These are phyloP conservation scores for Cyberlindnera maritima DNA, from an alignment of 805 yeast genomes.

Conservation along the genomic window DNA sequence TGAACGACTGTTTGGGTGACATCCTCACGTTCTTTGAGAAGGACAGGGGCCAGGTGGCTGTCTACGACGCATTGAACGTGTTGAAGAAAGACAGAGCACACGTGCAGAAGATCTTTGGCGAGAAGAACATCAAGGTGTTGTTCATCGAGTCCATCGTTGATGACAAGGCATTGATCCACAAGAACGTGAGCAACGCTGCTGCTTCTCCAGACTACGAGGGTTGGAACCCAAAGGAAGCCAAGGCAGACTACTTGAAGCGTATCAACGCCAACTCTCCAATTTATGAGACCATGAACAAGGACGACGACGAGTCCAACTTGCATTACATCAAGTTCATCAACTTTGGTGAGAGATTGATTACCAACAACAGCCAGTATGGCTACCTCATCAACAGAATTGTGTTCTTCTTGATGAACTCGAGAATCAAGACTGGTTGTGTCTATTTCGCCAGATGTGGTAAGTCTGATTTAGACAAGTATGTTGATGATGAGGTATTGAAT, in stretches of 20 bases:
- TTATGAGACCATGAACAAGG: conserved; percentile 68
- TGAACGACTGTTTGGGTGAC: conserved; percentile 64
- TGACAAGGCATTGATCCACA: conserved; percentile 61
- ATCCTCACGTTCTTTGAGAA: conserved; percentile 66
- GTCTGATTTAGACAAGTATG: conserved; percentile 47
- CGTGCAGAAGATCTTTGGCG: conserved; percentile 51
- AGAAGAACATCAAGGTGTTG: conserved; percentile 66
- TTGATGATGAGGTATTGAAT: conserved; percentile 80
- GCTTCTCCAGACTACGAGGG: conserved; percentile 83
- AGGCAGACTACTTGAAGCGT: conserved; percentile 71
- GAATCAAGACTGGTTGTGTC: conserved; percentile 85
- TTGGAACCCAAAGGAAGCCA: conserved; percentile 74
- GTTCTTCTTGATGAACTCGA: conserved; percentile 86
- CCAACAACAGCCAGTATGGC: conserved; percentile 81
- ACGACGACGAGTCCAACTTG: conserved; percentile 46
- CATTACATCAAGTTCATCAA: conserved; percentile 84
- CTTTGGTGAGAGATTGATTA: conserved; percentile 80
- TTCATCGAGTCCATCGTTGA: conserved; percentile 89
- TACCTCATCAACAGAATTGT: conserved; percentile 89
- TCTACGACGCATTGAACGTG: conserved; percentile 94
- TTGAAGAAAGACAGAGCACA: conserved; percentile 61
- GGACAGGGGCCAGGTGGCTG: conserved; percentile 90
- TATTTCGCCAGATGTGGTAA: conserved; percentile 83
- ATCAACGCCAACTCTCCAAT: conserved; percentile 63
- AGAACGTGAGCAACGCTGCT: conserved; percentile 81